Evolutionary conservation across 192 early-diverging fungal genomes (phyloP).

Genomic region (Gonapodya sp.): DNA sequence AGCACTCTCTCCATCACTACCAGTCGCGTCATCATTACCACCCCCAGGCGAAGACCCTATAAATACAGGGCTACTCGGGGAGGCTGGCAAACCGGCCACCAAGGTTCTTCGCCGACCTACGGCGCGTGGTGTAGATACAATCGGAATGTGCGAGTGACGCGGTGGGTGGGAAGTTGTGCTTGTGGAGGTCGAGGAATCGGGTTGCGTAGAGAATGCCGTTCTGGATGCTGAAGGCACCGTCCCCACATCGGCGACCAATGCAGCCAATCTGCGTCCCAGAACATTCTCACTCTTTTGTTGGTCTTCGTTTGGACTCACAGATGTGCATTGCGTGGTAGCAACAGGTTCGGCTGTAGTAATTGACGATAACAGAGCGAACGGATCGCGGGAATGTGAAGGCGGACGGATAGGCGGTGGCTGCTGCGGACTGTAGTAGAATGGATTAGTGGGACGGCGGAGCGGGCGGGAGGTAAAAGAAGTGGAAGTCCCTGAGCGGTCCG

Average conservation of each 20-base stretch:
- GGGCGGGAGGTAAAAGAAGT: not conserved
- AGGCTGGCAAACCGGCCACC: not conserved
- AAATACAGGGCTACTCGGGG: not conserved
- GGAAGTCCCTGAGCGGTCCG: not conserved
- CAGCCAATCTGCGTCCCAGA: not conserved
- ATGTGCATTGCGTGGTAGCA: not conserved
- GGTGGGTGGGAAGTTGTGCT: no score
- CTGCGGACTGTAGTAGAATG: no score
- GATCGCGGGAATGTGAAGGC: not conserved
- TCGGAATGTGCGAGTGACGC: not conserved
- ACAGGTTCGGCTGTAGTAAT: not conserved
- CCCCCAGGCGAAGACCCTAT: not conserved
- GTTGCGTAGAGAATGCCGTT: no score
- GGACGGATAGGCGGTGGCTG: no score
- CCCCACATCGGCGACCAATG: not conserved
- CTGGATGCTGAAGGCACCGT: no score
- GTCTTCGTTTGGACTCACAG: not conserved
- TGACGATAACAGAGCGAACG: not conserved
- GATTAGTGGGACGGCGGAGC: no score
- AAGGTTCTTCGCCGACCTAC: not conserved
- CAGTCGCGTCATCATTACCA: not conserved
- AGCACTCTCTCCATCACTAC: not conserved
- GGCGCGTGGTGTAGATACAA: not conserved
- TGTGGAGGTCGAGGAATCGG: no score
- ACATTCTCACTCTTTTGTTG: not conserved